A percentile compares a stretch with the other conserved stretches of the same genome.
Conservation (phyloP, 495 filamentous ascomycete genomes). For the Hypoxylon fragiforme region DNA sequence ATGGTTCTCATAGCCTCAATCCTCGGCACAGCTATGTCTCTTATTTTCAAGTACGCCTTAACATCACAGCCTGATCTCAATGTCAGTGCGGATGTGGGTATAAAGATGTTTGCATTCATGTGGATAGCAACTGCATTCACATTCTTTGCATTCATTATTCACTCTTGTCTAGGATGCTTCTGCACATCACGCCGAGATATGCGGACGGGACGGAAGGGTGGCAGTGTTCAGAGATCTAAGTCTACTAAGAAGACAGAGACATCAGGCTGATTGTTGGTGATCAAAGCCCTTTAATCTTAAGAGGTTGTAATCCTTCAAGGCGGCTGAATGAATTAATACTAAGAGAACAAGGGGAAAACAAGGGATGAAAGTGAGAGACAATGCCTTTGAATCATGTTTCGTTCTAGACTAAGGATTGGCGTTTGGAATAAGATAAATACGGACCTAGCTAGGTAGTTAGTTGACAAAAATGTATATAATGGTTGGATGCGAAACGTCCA, state of each 20-base stretch:
- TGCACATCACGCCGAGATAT: slow-evolving; percentile 65
- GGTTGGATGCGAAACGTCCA: too few species aligned
- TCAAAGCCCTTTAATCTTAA: background rate
- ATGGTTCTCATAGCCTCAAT: slow-evolving; percentile 69
- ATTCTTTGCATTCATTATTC: slow-evolving; percentile 69
- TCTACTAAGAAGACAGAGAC: slow-evolving; percentile 12
- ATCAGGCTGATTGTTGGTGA: slow-evolving; percentile 1
- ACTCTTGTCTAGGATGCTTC: slow-evolving; percentile 74
- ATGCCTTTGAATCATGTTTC: too few species aligned
- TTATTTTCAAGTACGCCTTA: slow-evolving; percentile 76
- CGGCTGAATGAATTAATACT: background rate
- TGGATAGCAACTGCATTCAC: slow-evolving; percentile 75
- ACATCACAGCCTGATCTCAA: slow-evolving; percentile 66
- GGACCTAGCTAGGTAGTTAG: too few species aligned
- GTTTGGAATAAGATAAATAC: too few species aligned
- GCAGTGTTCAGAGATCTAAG: background rate
- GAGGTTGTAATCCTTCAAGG: too few species aligned
- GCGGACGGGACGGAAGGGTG: slow-evolving; percentile 53
- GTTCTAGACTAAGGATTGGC: too few species aligned
- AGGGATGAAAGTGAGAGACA: too few species aligned
- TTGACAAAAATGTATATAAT: too few species aligned
- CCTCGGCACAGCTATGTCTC: slow-evolving; percentile 78
- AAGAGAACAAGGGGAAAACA: too few species aligned
- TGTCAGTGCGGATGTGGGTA: slow-evolving; percentile 70
- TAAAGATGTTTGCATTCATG: slow-evolving; percentile 84